Evolutionary conservation across 345 rosid species (phyloP).

Genomic region (Hypericum androsaemum): DNA sequence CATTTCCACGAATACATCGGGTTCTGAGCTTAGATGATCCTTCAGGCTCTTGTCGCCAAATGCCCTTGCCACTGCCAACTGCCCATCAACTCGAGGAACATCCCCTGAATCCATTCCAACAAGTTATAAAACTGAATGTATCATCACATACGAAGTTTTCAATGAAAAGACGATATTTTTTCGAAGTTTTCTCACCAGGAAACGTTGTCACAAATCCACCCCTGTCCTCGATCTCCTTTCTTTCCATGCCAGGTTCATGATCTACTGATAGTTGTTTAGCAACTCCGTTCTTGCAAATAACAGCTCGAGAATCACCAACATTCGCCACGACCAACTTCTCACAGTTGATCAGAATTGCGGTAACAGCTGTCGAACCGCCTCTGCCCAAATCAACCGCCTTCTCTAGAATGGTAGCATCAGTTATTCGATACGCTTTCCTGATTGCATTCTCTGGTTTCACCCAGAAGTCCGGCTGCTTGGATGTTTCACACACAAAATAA

Average conservation of each 20-base stretch:
- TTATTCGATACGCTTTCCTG: constrained; percentile 55
- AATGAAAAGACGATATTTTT: not conserved
- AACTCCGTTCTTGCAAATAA: constrained; percentile 53
- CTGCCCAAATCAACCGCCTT: constrained; percentile 59
- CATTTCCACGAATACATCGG: constrained; percentile 45
- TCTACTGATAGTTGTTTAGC: constrained; percentile 77
- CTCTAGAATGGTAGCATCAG: constrained; percentile 55
- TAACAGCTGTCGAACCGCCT: constrained; percentile 96
- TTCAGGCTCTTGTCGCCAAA: constrained; percentile 89
- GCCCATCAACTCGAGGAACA: constrained; percentile 87
- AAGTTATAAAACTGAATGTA: too few relatives aligned
- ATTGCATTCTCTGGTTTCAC: constrained; percentile 59
- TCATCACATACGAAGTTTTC: too few relatives aligned
- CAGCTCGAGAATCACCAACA: constrained; percentile 92
- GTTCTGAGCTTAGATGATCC: constrained; percentile 84
- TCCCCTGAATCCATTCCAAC: constrained; percentile 45
- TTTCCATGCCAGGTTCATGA: constrained; percentile 77
- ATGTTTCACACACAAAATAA: not conserved
- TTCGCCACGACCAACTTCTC: constrained; percentile 75
- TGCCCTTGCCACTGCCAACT: constrained; percentile 90
- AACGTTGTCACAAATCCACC: constrained; percentile 88
- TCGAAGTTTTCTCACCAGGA: constrained; percentile 43
- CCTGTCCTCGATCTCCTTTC: constrained; percentile 52
- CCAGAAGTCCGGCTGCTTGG: constrained; percentile 64
- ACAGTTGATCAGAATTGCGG: constrained; percentile 70